Evolutionary conservation across 805 yeast species (phyloP).

Genomic region (Wickerhamiella alocasiicola): DNA sequence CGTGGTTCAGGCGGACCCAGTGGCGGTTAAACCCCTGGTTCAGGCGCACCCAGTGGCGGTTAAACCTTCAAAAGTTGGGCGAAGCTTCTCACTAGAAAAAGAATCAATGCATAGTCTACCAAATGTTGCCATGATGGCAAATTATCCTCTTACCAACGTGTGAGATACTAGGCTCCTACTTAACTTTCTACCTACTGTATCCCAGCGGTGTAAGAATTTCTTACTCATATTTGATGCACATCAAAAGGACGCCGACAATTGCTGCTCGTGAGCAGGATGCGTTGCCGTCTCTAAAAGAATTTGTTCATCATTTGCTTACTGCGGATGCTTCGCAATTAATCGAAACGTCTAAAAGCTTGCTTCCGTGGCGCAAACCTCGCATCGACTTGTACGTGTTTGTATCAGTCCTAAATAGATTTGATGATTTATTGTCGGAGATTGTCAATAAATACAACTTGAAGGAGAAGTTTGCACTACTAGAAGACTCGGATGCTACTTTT

Average conservation of each 20-base stretch:
- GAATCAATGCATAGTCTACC: too few species aligned
- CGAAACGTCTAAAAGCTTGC: constrained; percentile 24
- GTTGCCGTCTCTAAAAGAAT: background rate
- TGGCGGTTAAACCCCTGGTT: too few species aligned
- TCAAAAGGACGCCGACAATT: constrained; percentile 7
- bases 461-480: constrained; percentile 39
- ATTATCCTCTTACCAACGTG: too few species aligned
- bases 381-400: constrained; percentile 70
- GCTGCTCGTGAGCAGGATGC: constrained; percentile 10
- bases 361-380: constrained; percentile 46
- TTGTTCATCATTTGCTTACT: constrained; percentile 1
- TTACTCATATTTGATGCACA: too few species aligned
- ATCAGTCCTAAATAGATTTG: constrained; percentile 62
- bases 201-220: too few species aligned
- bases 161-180: too few species aligned
- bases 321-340: constrained; percentile 20
- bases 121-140: too few species aligned
- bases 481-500: constrained; percentile 38
- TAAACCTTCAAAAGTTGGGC: too few species aligned
- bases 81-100: too few species aligned
- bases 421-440: constrained; percentile 36
- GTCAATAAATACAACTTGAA: constrained; percentile 34
- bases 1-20: too few species aligned
- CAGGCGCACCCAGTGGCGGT: too few species aligned
- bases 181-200: too few species aligned